These are phyloP conservation scores for Tolypocladium endophyticum DNA, from an alignment of 2,329 filamentous ascomycete genomes.

Conservation along the genomic window DNA sequence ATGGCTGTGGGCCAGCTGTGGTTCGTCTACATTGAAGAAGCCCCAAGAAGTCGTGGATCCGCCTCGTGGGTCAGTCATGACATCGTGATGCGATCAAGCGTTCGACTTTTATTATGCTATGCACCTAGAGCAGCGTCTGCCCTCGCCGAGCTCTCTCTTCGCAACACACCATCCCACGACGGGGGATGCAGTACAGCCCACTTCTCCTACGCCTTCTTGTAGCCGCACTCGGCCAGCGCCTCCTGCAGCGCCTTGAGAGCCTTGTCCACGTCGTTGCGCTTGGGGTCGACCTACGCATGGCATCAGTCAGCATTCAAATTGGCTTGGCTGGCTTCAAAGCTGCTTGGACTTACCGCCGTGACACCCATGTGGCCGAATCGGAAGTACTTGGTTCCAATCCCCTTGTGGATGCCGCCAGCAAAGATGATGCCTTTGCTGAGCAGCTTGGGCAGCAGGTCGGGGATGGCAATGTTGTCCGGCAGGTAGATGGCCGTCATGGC, in stretches of 20 bases:
- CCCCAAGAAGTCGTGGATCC: background rate
- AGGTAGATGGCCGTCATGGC: constrained; percentile 98
- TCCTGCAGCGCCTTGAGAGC: constrained; percentile 70
- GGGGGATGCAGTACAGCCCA: background rate
- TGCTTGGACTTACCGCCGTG: constrained; percentile 56
- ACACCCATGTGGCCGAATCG: constrained; percentile 98
- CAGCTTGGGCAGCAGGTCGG: constrained; percentile 77
- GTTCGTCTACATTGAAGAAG: too few relatives aligned
- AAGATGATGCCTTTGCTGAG: constrained; percentile 85
- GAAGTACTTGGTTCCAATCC: constrained; percentile 87
- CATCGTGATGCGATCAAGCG: background rate
- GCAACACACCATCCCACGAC: background rate
- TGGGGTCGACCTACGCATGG: constrained; percentile 53
- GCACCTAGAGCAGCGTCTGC: background rate
- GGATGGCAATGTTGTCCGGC: constrained; percentile 69
- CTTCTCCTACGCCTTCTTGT: constrained; percentile 29
- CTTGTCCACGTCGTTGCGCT: constrained; percentile 71
- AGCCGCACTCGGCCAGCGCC: constrained; percentile 64
- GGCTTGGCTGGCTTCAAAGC: too few relatives aligned
- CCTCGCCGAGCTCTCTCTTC: background rate
- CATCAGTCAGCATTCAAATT: background rate
- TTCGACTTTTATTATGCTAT: background rate
- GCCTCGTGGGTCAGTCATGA: background rate
- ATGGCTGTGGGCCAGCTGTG: background rate
- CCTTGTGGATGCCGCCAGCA: constrained; percentile 90